phyloP scores from a whole-genome alignment of 768 basidiomycete species.

The Collybia mongolica region DNA sequence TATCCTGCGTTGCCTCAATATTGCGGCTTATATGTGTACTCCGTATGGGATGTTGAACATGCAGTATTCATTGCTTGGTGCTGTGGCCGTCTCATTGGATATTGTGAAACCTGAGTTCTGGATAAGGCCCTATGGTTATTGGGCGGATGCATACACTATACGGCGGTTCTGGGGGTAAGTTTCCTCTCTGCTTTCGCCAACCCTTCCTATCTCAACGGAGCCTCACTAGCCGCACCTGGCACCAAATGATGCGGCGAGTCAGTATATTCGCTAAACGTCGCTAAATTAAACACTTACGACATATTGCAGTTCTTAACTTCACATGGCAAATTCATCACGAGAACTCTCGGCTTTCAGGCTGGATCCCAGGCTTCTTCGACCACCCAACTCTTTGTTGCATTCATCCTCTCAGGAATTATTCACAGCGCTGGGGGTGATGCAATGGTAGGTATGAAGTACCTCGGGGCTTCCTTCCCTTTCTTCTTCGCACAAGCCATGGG shows the following conservation, averaged over 20 bases:
- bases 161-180: slow-evolving; percentile 30
- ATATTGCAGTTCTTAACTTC: slow-evolving; percentile 15
- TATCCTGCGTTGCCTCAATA: slow-evolving; percentile 4
- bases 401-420: slow-evolving; percentile 24
- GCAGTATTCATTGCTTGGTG: slow-evolving; percentile 9
- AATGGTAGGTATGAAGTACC: slow-evolving; percentile 16
- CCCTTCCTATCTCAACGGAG: background rate
- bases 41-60: slow-evolving; percentile 6
- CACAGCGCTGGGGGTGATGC: slow-evolving; percentile 25
- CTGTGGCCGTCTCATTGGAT: slow-evolving; percentile 8
- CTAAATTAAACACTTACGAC: background rate
- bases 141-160: slow-evolving; percentile 26
- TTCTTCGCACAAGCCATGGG: slow-evolving; percentile 27
- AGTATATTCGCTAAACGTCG: slow-evolving; percentile 3
- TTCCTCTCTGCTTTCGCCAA: background rate
- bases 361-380: slow-evolving; percentile 18
- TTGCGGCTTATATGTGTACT: slow-evolving; percentile 4
- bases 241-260: slow-evolving; percentile 24
- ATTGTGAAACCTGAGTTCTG: slow-evolving; percentile 20
- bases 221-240: slow-evolving; percentile 21
- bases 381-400: slow-evolving; percentile 24
- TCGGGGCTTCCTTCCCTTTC: slow-evolving; percentile 22
- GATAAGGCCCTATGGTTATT: slow-evolving; percentile 26
- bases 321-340: slow-evolving; percentile 15
- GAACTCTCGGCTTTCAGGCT: slow-evolving; percentile 10